A percentile compares a stretch with the other conserved stretches of the same genome.
Conservation (phyloP, 1,139 yeast genomes). For the Pichia sp. region DNA sequence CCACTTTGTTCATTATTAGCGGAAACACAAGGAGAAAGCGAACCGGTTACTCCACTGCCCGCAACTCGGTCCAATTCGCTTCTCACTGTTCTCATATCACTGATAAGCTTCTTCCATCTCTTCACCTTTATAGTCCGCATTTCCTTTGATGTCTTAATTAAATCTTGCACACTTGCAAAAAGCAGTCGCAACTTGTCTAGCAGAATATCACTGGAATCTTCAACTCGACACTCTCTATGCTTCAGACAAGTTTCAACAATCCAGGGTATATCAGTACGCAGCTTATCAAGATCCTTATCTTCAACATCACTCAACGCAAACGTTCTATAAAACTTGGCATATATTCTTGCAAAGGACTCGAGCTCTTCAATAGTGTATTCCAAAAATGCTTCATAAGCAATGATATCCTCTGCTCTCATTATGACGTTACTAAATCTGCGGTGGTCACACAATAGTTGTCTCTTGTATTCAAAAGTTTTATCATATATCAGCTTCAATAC, state of each 20-base stretch:
- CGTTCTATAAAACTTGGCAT: conserved; percentile 38
- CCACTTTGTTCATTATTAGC: background rate
- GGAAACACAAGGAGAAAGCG: conserved; percentile 4
- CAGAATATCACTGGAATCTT: conserved; percentile 14
- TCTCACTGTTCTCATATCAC: conserved; percentile 17
- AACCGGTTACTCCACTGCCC: conserved; percentile 11
- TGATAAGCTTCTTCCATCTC: conserved; percentile 44
- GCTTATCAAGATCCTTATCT: conserved; percentile 30
- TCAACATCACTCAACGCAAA: conserved; percentile 39
- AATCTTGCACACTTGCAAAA: conserved; percentile 28
- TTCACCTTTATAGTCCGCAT: conserved; percentile 34
- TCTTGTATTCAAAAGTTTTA: conserved; percentile 28
- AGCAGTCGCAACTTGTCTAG: conserved; percentile 25
- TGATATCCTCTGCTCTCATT: conserved; percentile 31
- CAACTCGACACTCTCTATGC: conserved; percentile 7
- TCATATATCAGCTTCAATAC: conserved; percentile 29
- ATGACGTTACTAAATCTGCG: conserved; percentile 5
- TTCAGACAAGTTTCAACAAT: conserved; percentile 1
- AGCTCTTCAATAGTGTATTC: conserved; percentile 47
- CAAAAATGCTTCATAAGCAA: conserved; percentile 51
- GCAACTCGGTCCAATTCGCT: conserved; percentile 18
- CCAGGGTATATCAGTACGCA: conserved; percentile 14
- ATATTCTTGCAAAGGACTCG: conserved; percentile 26
- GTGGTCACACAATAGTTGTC: conserved; percentile 9
- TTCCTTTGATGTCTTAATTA: conserved; percentile 34